Evolutionary conservation across 176 grass and related monocot species (phyloP), one percentile per base, ranked within the genome.

Genomic region (Ensete ventricosum): DNA sequence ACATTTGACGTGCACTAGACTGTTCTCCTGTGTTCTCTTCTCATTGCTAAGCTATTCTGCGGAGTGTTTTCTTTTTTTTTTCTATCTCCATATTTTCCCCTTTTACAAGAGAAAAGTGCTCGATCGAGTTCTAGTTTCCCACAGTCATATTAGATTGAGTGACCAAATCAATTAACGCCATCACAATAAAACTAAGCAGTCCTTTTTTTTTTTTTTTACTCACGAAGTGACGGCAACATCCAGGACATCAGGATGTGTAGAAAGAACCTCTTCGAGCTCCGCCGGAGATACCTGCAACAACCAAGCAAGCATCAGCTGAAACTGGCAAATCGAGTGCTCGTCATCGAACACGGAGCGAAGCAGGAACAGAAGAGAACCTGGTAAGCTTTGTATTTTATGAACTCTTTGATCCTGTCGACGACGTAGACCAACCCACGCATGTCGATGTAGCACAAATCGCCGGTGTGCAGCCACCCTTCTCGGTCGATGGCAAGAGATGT

Each of bases 331-430:
- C 34, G 34, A 43, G 34, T 43, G 34, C 34, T 43, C 34, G 4
- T 43, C 34, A 43, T 43, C 34, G 4, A 43, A 43, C 0, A 4
- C 34, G 0, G 34, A 6, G 34, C 34, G 3, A 34, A 34, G 3
- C 29, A 67, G 55, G 53, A 75, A 67, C 9, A 51, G 9, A 67
- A 53, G 55, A 21, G 9, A 9, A 89, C 87, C 80, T 89, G 87
- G 66, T 89, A 89, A 69, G 83, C 87, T 72, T 86, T 89, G 73
- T 81, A 89, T 52, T 89, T 86, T 24, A 89, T 89, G 6, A 89
- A 54, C 67, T 89, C 87, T 62, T 89, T 89, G 73, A 89, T 81
- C 72, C 87, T 54, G 51, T 89, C 87, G 17, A 85, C 87, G 23
- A 89, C 59, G 55, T 86, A 78, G 70, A 89, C 10, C 43, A 72